Base-by-base conservation (phyloP, 768 basidiomycete genomes). In the Hygrocybe coccinea region DNA sequence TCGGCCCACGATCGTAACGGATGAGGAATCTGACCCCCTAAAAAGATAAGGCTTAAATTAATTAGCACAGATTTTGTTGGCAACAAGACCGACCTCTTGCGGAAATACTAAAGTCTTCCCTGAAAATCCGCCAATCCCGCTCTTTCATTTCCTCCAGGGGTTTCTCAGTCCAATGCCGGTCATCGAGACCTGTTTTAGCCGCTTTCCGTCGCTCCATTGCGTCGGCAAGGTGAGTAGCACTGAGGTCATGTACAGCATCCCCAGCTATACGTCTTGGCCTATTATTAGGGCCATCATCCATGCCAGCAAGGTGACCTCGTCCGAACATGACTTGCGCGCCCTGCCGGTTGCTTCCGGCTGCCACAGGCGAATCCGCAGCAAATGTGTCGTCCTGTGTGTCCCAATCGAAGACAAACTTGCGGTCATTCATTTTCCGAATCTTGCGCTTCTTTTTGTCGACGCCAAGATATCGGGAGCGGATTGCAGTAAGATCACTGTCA, bases 401-500 rank as follows among this genome's bases (percentile, higher is more conserved):
- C 97, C 97, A 99, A 69, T 98, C 97, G 65, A 99, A 99, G n/a
- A 95, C 91, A 67, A 98, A 93, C 72, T 95, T 95, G 71, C 92
- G 85, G 70, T 95, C 93, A 66, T 89, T 91, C 82, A 90, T 92
- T 74, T 94, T 95, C 54, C 92, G 85, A 62, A 92, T 89, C 71
- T 91, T 93, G 38, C 91, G 87, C 74, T 94, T 95, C 79, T 95
- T 94, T 71, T 85, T 91, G 70, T 90, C 88, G 17, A 91, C 89
- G 4, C 97, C 97, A 33, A 99, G 85, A 69, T 99, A 98, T 36
- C 95, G 84, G 21, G 94, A 91, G 7, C 92, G 87, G 62, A 98
- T 87, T 0, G 87, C 89, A 0, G 77, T 76, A 6, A 95, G 78
- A 65, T 95, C 95, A 47, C 76, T 80, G 48, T 88, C 86, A 1